These are phyloP conservation scores for Fonsecaea pugnacius DNA, from an alignment of 2,329 filamentous ascomycete genomes.

Conservation along the genomic window DNA sequence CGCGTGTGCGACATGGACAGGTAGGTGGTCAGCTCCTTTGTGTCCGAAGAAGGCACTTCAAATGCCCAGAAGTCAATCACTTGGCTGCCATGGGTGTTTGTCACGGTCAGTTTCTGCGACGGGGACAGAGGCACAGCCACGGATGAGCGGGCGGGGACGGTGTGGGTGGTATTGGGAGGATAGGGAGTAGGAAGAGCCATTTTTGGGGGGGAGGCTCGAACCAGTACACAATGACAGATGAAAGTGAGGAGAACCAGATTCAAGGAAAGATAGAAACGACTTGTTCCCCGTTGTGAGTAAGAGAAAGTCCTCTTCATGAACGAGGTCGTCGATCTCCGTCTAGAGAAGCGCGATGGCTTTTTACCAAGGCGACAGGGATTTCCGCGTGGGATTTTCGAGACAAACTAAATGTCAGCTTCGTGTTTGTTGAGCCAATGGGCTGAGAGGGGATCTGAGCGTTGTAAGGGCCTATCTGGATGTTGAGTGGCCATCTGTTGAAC, in stretches of 20 bases:
- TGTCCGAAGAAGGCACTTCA: slow-evolving; percentile 37
- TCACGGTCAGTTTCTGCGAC: slow-evolving; percentile 51
- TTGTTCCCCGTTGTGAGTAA: not conserved
- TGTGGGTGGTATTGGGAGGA: slow-evolving; percentile 17
- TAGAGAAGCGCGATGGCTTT: not conserved
- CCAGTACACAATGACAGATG: not conserved
- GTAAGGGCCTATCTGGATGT: not conserved
- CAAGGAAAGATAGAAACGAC: not conserved
- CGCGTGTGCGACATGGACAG: slow-evolving; percentile 49
- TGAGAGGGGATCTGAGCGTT: not conserved
- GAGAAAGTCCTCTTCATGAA: not conserved
- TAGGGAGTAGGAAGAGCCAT: slow-evolving; percentile 19
- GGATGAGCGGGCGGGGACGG: slow-evolving; percentile 51
- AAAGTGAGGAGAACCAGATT: not conserved
- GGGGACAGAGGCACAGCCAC: slow-evolving; percentile 46
- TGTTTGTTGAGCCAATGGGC: not conserved
- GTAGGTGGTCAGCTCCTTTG: slow-evolving; percentile 24
- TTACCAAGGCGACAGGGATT: not conserved
- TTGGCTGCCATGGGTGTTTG: slow-evolving; percentile 56
- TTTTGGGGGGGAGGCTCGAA: not conserved
- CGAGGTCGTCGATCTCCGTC: slow-evolving; percentile 28
- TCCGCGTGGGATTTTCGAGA: not conserved
- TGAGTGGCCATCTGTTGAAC: not conserved
- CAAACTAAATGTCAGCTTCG: not conserved
- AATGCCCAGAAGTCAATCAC: slow-evolving; percentile 58